Conservation (phyloP, 306 rosid species). For the Rosa persica region DNA sequence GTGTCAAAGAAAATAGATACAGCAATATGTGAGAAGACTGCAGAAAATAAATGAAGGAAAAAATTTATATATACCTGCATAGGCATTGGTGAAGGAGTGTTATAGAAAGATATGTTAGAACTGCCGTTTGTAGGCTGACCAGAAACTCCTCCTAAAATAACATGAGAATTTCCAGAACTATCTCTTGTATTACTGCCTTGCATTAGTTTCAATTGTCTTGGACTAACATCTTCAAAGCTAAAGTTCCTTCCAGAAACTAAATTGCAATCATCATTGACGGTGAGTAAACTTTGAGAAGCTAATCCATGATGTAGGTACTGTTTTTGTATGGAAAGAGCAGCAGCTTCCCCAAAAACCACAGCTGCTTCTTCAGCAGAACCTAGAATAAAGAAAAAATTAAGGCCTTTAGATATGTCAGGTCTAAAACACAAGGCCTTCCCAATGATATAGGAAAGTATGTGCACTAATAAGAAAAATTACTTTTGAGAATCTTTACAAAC, state of each 20-base stretch:
- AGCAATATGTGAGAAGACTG: not conserved
- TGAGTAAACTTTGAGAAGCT: slow-evolving; percentile 47
- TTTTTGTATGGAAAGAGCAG: slow-evolving; percentile 80
- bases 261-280: slow-evolving; percentile 57
- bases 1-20: not conserved
- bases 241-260: slow-evolving; percentile 51
- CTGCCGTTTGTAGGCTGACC: slow-evolving; percentile 59
- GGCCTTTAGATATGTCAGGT: slow-evolving; percentile 1
- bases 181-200: slow-evolving; percentile 73
- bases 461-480: slow-evolving; percentile 16
- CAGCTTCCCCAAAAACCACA: slow-evolving; percentile 85
- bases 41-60: not conserved
- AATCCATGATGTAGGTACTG: slow-evolving; percentile 61
- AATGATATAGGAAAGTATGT: not conserved
- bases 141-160: slow-evolving; percentile 62
- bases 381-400: slow-evolving; percentile 34
- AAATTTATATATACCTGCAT: slow-evolving; percentile 54
- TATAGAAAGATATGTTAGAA: slow-evolving; percentile 70
- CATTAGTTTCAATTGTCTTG: slow-evolving; percentile 63
- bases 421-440: not conserved
- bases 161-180: slow-evolving; percentile 68
- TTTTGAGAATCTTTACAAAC: slow-evolving; percentile 44
- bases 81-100: slow-evolving; percentile 87
- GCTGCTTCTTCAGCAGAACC: slow-evolving; percentile 98
- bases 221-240: slow-evolving; percentile 58